These are phyloP conservation scores for Botrytis tulipae DNA, from an alignment of 2,329 filamentous ascomycete genomes.

Conservation along the genomic window DNA sequence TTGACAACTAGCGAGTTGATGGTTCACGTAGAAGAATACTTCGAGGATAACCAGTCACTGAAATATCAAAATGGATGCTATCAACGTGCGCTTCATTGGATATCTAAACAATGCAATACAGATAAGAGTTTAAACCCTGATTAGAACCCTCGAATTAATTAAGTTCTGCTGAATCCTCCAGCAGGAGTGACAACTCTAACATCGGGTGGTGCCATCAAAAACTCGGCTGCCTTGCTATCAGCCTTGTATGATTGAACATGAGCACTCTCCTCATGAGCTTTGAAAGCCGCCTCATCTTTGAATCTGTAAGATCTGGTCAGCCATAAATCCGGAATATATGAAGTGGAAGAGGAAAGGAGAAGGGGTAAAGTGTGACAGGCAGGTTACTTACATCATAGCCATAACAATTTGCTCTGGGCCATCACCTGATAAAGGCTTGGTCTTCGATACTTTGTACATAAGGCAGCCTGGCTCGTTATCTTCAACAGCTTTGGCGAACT, in stretches of 20 bases:
- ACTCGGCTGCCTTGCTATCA: background rate
- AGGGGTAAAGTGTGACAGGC: background rate
- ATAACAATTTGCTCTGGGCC: conserved; percentile 15
- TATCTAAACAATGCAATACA: background rate
- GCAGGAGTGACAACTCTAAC: background rate
- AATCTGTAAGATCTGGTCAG: background rate
- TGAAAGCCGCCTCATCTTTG: conserved; percentile 3
- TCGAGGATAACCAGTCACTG: background rate
- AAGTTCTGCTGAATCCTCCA: conserved; percentile 5
- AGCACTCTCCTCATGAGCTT: conserved; percentile 8
- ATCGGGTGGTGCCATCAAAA: background rate
- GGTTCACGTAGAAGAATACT: background rate
- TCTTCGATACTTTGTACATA: conserved; percentile 7
- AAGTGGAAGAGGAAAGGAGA: background rate
- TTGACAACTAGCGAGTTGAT: background rate
- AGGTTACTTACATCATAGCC: background rate
- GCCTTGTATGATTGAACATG: background rate
- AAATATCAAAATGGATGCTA: background rate
- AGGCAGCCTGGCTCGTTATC: conserved; percentile 1
- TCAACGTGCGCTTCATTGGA: background rate
- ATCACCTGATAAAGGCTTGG: background rate
- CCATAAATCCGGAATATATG: too few relatives aligned
- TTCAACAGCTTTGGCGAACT: background rate
- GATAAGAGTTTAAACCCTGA: conserved; percentile 29
- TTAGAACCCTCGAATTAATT: background rate